Evolutionary conservation across 345 rosid genomes (phyloP), one percentile per base, ranked within the genome.

Genomic region (Noccaea bulbosa): DNA sequence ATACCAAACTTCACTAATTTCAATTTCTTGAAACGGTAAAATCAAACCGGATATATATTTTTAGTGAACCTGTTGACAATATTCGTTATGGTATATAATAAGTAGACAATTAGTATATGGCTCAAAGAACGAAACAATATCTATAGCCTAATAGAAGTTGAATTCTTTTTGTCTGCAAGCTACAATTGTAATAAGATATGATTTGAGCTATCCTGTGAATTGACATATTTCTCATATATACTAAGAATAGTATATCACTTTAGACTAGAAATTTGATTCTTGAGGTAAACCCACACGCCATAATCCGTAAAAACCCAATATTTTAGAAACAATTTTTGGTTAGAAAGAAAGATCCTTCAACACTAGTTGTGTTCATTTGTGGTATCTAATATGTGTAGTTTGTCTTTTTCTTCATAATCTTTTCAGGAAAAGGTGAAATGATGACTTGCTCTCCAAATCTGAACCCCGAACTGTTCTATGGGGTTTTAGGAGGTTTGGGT

Each of bases 401-500:
- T 65, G 14, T 43, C 39, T 15, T 51, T 69, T 62, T 56, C 1
- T 50, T 52, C 45, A 35, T 44, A 20, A 46, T 59, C 27, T 11
- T 55, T 56, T 35, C 86, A 89, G 96, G 96, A 60, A 89, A 77
- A 69, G 93, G 88, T 5, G 85, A 87, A 71, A 67, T 80, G 7
- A 40, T 84, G 65, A 82, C 86, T 41, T 90, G 96, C 77, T 87
- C 93, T 9, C 52, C 77, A 16, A 7, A 49, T 61, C 47, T 74
- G 22, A 83, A 86, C 61, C 80, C 91, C 1, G 89, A 90, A 51
- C 74, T 90, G 33, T 90, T 87, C 69, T 76, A 78, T 73, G 91
- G 84, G 14, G 96, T 81, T 67, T 65, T 90, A 6, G 96, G 96
- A 16, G 96, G 96, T 7, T 68, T 90, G 68, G 96, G 96, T 67